phyloP scores from a whole-genome alignment of 257 asterid species.

The Gentiana macrophylla region DNA sequence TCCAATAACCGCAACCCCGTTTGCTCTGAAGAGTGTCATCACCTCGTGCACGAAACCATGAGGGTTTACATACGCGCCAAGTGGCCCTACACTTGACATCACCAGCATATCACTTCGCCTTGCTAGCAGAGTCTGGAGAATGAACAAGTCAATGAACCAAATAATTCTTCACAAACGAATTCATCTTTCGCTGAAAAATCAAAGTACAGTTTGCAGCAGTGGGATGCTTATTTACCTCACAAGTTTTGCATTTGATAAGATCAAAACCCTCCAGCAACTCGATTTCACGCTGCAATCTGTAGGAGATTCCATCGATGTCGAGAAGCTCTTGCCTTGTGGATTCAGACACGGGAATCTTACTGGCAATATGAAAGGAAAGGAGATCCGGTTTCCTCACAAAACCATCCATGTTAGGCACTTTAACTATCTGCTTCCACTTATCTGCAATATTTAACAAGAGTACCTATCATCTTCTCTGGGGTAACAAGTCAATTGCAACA shows the following conservation, averaged over 20 bases:
- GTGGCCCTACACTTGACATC: slow-evolving; percentile 97
- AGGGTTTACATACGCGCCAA: slow-evolving; percentile 83
- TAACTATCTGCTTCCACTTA: slow-evolving; percentile 82
- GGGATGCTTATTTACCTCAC: slow-evolving; percentile 44
- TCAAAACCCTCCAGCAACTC: slow-evolving; percentile 87
- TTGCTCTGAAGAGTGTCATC: slow-evolving; percentile 60
- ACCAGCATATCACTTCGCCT: slow-evolving; percentile 87
- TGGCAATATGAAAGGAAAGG: slow-evolving; percentile 89
- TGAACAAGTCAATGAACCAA: slow-evolving; percentile 4
- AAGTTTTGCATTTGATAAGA: slow-evolving; percentile 63
- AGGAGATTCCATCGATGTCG: slow-evolving; percentile 92
- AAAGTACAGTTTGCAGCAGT: background rate
- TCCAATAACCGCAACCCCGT: slow-evolving; percentile 60
- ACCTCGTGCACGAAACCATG: slow-evolving; percentile 91
- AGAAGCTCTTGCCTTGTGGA: slow-evolving; percentile 88
- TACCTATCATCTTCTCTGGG: background rate
- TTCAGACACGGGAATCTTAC: slow-evolving; percentile 90
- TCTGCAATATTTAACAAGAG: slow-evolving; percentile 34
- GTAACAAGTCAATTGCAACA: too few species aligned
- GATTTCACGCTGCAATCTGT: slow-evolving; percentile 82
- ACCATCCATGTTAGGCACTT: slow-evolving; percentile 72
- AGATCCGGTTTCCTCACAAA: slow-evolving; percentile 73
- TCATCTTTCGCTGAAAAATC: background rate
- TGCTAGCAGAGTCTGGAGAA: slow-evolving; percentile 53
- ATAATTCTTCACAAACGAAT: background rate